These are phyloP conservation scores for Scleromitrula shiraiana DNA, from an alignment of 2,329 filamentous ascomycete species.

Conservation along the genomic window DNA sequence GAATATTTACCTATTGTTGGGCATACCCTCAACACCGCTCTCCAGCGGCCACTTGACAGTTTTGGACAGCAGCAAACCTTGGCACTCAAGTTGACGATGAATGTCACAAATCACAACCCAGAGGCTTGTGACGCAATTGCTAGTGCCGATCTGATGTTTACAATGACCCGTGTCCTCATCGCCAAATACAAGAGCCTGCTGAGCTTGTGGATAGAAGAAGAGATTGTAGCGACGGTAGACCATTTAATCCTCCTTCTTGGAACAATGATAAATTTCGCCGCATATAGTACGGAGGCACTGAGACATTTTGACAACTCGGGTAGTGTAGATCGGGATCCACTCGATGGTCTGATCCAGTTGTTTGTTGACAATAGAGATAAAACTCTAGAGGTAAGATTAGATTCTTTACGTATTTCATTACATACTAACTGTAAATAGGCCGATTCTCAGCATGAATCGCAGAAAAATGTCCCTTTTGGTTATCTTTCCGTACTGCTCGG, in stretches of 20 bases:
- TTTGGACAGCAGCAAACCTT: slow-evolving; percentile 30
- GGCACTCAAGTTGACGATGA: slow-evolving; percentile 63
- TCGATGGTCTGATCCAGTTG: slow-evolving; percentile 53
- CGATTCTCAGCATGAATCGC: slow-evolving; percentile 65
- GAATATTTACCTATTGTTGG: slow-evolving; percentile 45
- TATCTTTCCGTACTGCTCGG: slow-evolving; percentile 81
- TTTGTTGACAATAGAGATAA: slow-evolving; percentile 62
- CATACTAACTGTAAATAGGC: slow-evolving; percentile 38
- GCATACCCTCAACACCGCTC: slow-evolving; percentile 35
- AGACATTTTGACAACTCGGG: slow-evolving; percentile 36
- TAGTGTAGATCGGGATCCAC: slow-evolving; percentile 34
- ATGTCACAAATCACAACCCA: slow-evolving; percentile 75
- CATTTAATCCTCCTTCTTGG: slow-evolving; percentile 71
- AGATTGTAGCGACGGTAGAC: slow-evolving; percentile 52
- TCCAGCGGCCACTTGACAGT: slow-evolving; percentile 31
- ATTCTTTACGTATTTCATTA: not conserved
- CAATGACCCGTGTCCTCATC: slow-evolving; percentile 43
- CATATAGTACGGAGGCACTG: slow-evolving; percentile 61
- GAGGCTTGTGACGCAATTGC: slow-evolving; percentile 63
- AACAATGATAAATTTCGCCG: slow-evolving; percentile 79
- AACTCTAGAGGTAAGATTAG: slow-evolving; percentile 55
- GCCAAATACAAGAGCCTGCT: slow-evolving; percentile 42
- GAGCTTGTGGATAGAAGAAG: slow-evolving; percentile 39
- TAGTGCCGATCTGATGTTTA: slow-evolving; percentile 44
- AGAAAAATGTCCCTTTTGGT: slow-evolving; percentile 74